Evolutionary conservation across 2,329 filamentous ascomycete genomes (phyloP), one percentile per base, ranked within the genome.

Genomic region (Cordyceps militaris): DNA sequence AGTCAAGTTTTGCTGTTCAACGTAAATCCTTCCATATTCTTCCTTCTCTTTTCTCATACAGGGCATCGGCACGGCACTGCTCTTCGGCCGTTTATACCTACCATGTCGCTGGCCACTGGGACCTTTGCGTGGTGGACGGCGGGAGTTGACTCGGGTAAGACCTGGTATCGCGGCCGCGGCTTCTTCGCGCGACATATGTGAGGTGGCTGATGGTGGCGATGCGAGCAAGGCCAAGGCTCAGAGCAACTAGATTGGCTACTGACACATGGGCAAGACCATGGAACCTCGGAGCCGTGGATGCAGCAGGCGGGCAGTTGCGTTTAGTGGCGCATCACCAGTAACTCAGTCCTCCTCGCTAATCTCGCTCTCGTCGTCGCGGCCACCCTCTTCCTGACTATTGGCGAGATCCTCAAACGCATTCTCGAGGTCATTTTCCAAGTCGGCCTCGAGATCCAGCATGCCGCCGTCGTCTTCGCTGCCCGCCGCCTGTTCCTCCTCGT

Each of bases 261-360:
- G n/a, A n/a, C n/a, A n/a, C n/a, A n/a, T n/a, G n/a, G n/a, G n/a
- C n/a, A n/a, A n/a, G n/a, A n/a, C n/a, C n/a, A n/a, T n/a, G n/a
- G n/a, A n/a, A n/a, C n/a, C n/a, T n/a, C n/a, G n/a, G n/a, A n/a
- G n/a, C n/a, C n/a, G n/a, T n/a, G n/a, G n/a, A n/a, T n/a, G n/a
- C n/a, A n/a, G n/a, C n/a, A n/a, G n/a, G n/a, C n/a, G n/a, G n/a
- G n/a, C n/a, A n/a, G n/a, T n/a, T n/a, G n/a, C n/a, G n/a, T n/a
- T n/a, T n/a, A n/a, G n/a, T n/a, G n/a, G n/a, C n/a, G n/a, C n/a
- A n/a, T n/a, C n/a, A n/a, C n/a, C n/a, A n/a, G n/a, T n/a, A n/a
- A n/a, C 62, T 71, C 30, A 86, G 66, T 86, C 84, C 67, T 86
- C 84, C 66, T 86, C 84, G 62, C 84, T 86, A 56, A 86, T 83